A percentile compares a stretch with the other conserved stretches of the same genome.
These are phyloP conservation scores for Chlorella sp. DNA, from an alignment of 139 green algal genomes.

Conservation along the genomic window DNA sequence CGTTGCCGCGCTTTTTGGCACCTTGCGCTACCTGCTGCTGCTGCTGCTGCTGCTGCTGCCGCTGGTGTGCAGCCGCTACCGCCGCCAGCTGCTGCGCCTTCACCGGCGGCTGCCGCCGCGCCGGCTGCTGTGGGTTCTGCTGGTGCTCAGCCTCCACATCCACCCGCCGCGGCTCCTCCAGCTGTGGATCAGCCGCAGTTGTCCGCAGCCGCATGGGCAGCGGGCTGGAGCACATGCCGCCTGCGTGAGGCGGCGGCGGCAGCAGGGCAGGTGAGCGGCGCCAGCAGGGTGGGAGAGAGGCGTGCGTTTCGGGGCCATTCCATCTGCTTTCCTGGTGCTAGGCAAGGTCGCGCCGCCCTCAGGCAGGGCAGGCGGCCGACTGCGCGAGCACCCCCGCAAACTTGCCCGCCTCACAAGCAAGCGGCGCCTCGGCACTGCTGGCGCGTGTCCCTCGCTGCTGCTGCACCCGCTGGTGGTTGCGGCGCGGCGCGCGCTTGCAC, in stretches of 20 bases:
- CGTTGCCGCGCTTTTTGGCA: neutral
- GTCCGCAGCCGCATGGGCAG: neutral
- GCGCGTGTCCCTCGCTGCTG: too few relatives aligned
- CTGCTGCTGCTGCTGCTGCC: slow-evolving; percentile 3
- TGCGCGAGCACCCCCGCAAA: neutral
- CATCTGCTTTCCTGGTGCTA: too few relatives aligned
- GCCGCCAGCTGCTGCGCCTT: neutral
- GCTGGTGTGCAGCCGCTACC: neutral
- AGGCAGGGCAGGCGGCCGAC: too few relatives aligned
- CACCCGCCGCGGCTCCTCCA: neutral
- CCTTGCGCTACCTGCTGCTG: neutral
- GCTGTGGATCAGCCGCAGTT: neutral
- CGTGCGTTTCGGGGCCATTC: too few relatives aligned
- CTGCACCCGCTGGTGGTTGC: too few relatives aligned
- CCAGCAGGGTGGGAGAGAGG: too few relatives aligned
- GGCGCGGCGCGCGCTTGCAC: too few relatives aligned
- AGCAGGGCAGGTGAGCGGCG: too few relatives aligned
- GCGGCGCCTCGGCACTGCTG: too few relatives aligned
- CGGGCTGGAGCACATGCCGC: neutral
- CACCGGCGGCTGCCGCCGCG: neutral
- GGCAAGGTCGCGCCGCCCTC: too few relatives aligned
- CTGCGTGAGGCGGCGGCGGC: neutral
- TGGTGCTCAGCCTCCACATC: neutral
- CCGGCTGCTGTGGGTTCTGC: neutral
- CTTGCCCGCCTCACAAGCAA: neutral